Evolutionary conservation across 805 yeast genomes (phyloP), one percentile per base, ranked within the genome.

Genomic region (Pachysolen tannophilus): DNA sequence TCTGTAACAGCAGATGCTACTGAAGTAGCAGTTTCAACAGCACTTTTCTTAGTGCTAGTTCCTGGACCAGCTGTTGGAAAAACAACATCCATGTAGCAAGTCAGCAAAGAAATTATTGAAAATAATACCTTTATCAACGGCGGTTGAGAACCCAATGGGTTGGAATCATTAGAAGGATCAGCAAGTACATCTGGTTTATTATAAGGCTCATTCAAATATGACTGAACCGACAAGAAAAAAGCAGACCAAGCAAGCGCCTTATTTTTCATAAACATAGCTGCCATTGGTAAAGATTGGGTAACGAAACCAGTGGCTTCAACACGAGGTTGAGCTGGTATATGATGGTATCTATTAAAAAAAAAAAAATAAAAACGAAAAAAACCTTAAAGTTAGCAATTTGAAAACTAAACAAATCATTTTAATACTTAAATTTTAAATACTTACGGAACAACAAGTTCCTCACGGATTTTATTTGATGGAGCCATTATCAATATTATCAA

Each of bases 211-310:
- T 56, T 67, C 48, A 74, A 58, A 43, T 53, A 72, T 1, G 69
- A 37, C 53, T 74, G 80, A 16, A 73, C 47, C 5, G 77, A 67
- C 42, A 74, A 52, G 47, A 74, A 71, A 18, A 70, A 47, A 17
- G 75, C 53, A 3, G 77, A 59, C 79, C 79, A 74, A 9, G 78
- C 61, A 45, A 74, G 52, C 42, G 73, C 55, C 48, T 69, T 74
- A 52, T 72, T 72, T 46, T 66, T 59, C 67, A 74, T 57, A 50
- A 74, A 72, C 80, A 74, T 74, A 30, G 79, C 79, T 2, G 74
- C 77, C 76, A 74, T 69, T 28, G 80, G 80, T 40, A 74, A 55
- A 30, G 75, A 65, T 46, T 71, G 75, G 6, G 75, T 54, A 19
- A 70, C 59, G 58, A 68, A 60, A 27, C 60, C 56, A 3, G 73